Evolutionary conservation across 371 early-diverging fungal species (phyloP).

Genomic region (Mitosporidium daphniae): DNA sequence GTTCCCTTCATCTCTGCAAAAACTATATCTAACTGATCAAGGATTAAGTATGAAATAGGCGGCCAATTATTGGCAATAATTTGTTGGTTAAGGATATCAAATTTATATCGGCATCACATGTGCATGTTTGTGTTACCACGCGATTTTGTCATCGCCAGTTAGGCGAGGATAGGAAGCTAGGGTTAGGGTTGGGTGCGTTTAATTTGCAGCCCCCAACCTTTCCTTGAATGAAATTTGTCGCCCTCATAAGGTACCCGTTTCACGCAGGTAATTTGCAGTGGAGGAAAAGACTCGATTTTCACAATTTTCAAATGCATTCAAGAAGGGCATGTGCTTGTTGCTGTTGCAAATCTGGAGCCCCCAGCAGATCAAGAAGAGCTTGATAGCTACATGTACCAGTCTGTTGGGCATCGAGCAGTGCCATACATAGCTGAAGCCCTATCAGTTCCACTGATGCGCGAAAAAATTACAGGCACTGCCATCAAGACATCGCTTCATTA

Average conservation of each 20-base stretch:
- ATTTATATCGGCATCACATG: no score
- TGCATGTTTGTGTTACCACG: no score
- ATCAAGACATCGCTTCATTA: slow-evolving; percentile 13
- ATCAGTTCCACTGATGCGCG: slow-evolving; percentile 45
- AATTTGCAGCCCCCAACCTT: no score
- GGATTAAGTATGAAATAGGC: no score
- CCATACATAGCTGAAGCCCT: slow-evolving; percentile 44
- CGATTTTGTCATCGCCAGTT: no score
- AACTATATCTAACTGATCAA: no score
- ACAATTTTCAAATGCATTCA: slow-evolving; percentile 73
- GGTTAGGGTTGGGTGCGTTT: no score
- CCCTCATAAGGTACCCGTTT: slow-evolving; percentile 4
- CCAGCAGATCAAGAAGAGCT: slow-evolving; percentile 24
- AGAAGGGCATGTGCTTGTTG: slow-evolving; percentile 65
- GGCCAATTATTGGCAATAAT: no score
- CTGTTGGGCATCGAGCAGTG: slow-evolving; percentile 77
- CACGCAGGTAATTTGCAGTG: slow-evolving; percentile 14
- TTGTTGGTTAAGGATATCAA: no score
- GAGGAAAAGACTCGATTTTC: slow-evolving; percentile 94
- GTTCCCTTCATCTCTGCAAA: no score
- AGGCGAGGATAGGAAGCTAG: no score
- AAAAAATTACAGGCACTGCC: slow-evolving; percentile 29
- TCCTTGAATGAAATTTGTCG: slow-evolving; percentile 8
- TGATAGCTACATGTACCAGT: slow-evolving; percentile 95
- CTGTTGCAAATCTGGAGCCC: slow-evolving; percentile 70